A percentile compares a stretch with the other conserved stretches of the same genome.
These are phyloP conservation scores for Clarireedia homoeocarpa DNA, from an alignment of 2,329 filamentous ascomycete genomes.

Conservation along the genomic window DNA sequence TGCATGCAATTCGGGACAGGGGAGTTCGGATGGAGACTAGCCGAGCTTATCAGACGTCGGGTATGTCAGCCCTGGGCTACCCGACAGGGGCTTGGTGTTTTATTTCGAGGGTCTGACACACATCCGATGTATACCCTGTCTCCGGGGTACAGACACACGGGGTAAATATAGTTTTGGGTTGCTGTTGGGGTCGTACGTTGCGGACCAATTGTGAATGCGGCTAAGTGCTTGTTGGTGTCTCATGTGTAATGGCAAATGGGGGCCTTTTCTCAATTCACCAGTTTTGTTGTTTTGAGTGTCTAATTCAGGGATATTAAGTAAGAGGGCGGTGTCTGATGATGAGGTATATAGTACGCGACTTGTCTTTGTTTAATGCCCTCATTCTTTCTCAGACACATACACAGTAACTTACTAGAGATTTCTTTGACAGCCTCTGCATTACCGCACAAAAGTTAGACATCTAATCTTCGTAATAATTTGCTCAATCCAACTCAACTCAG, in stretches of 20 bases:
- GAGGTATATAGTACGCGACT: neutral
- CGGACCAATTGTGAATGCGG: neutral
- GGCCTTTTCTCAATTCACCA: neutral
- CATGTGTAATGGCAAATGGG: no score
- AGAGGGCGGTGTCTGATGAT: no score
- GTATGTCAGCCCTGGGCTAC: neutral
- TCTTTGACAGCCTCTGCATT: no score
- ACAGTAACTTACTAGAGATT: no score
- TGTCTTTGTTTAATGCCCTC: neutral
- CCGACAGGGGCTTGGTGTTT: neutral
- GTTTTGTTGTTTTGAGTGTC: no score
- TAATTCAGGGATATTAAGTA: no score
- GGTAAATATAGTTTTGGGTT: neutral
- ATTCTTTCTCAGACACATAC: neutral
- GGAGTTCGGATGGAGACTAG: neutral
- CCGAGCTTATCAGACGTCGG: conserved; percentile 1
- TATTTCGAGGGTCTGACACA: neutral
- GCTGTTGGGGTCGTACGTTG: neutral
- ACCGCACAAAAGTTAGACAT: neutral
- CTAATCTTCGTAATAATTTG: neutral
- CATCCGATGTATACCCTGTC: neutral
- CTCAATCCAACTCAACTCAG: neutral
- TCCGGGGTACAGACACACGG: neutral
- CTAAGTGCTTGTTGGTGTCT: neutral
- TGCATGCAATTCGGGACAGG: neutral